Conservation (phyloP, 768 basidiomycete genomes). For the Paxillus ammoniavirescens region DNA sequence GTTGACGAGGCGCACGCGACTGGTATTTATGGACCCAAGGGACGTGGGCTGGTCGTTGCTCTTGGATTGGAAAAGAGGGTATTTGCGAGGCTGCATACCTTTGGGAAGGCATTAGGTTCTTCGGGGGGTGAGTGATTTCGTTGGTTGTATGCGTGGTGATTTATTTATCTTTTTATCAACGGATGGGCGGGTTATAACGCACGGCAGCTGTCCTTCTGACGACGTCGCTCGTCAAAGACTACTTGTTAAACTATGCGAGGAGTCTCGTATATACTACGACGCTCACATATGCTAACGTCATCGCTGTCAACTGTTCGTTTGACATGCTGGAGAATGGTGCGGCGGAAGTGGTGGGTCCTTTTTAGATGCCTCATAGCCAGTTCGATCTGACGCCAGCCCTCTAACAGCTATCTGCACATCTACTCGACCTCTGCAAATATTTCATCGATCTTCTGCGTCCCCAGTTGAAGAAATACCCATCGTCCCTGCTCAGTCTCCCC, state of each 20-base stretch:
- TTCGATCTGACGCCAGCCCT: conserved; percentile 28
- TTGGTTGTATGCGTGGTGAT: neutral
- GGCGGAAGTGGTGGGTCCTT: conserved; percentile 44
- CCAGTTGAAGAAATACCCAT: conserved; percentile 28
- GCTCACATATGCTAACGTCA: conserved; percentile 70
- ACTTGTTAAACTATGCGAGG: conserved; percentile 89
- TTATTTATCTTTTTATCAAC: neutral
- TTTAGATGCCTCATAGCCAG: neutral
- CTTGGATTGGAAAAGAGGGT: conserved; percentile 72
- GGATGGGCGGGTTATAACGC: neutral
- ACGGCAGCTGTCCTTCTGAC: conserved; percentile 72
- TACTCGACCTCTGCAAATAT: conserved; percentile 23
- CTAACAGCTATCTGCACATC: conserved; percentile 27
- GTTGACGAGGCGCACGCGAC: conserved; percentile 96
- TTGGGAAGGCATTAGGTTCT: conserved; percentile 87
- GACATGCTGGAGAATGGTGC: conserved; percentile 73
- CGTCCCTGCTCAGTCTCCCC: conserved; percentile 26
- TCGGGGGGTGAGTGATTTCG: conserved; percentile 67
- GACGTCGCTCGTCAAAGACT: conserved; percentile 69
- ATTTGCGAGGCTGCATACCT: conserved; percentile 81
- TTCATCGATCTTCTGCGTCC: conserved; percentile 33
- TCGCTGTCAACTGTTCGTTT: conserved; percentile 75
- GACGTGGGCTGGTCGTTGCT: conserved; percentile 69
- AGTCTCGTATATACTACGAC: conserved; percentile 92
- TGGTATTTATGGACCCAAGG: conserved; percentile 80